Base-by-base conservation (phyloP, 352 stramenopile genomes). In the Globisporangium perplexum region DNA sequence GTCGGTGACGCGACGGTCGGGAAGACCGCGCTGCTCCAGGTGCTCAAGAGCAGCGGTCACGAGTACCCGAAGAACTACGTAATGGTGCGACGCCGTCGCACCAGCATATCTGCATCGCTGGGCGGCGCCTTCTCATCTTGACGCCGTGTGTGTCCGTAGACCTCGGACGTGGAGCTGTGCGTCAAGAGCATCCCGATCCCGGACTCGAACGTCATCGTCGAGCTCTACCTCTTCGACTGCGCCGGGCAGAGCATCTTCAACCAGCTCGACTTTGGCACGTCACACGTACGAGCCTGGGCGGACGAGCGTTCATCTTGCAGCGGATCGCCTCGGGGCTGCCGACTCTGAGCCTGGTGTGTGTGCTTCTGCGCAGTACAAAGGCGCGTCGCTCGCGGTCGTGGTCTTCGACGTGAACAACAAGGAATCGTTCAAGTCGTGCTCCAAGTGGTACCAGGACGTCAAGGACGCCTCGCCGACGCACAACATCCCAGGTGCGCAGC, bases 21-120 rank as follows among this genome's bases (percentile, higher is more conserved):
- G 11, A 98, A 98, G 69, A 96, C 81, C 0, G 89, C 90, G 7
- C 46, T 98, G 41, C 61, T 96, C 20, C 88, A 97, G 53, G 88
- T 96, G 62, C 87, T 97, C 60, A 95, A 95, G 66, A 96, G 80
- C 60, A 88, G 72, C 53, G 88, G 90, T 3, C 83, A 96, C 57
- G 87, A 95, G 52, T 98, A 96, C 59, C 90, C 90, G 0, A 97
- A 97, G 65, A 97, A 97, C 65, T 98, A 98, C 68, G 71, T 97
- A 43, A 98, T 98, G 92, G 83, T 90, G 11, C 31, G 11, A 12
- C 31, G 31, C n/a, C n/a, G n/a, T 4, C 7, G 14, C 33, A 12
- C 7, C 33, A 43, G 7, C 15, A 6, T 7, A 31, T 10, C 17
- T 47, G 20, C 44, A 1, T 50, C 26, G 28, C 26, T 50, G n/a